Conservation (phyloP, 148 eudicot species). For the Chenopodium quinoa region DNA sequence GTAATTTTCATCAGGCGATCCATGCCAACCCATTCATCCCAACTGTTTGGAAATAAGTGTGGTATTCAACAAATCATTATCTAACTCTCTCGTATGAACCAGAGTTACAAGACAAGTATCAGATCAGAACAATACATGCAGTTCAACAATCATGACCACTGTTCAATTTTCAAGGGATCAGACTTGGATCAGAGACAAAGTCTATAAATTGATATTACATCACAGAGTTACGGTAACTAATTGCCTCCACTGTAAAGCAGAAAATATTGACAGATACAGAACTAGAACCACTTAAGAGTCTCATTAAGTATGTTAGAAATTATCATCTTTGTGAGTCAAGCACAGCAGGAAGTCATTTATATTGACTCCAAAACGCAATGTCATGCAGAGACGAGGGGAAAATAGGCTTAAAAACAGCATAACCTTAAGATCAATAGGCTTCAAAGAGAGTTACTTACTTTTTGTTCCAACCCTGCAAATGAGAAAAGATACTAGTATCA, state of each 20-base stretch:
- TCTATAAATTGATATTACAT: background rate
- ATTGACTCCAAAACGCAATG: background rate
- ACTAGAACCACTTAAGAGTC: background rate
- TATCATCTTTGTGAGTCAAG: background rate
- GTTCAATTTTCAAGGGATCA: background rate
- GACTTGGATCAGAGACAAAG: background rate
- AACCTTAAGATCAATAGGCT: slow-evolving; percentile 19
- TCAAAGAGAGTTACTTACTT: slow-evolving; percentile 57
- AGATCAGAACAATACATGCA: background rate
- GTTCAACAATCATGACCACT: background rate
- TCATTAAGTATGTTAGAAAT: background rate
- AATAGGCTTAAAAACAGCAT: background rate
- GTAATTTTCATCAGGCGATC: slow-evolving; percentile 82
- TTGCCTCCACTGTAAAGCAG: background rate
- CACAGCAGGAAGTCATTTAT: background rate
- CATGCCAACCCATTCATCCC: slow-evolving; percentile 99
- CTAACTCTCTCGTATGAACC: slow-evolving; percentile 10
- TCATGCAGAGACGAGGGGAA: background rate
- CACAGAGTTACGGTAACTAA: background rate
- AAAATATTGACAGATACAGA: background rate
- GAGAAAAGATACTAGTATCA: slow-evolving; percentile 21
- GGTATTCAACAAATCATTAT: slow-evolving; percentile 21
- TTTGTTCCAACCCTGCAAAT: slow-evolving; percentile 99
- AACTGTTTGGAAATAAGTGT: slow-evolving; percentile 60
- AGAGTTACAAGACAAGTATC: background rate